Conservation (phyloP, 2,329 filamentous ascomycete genomes). For the Paracorniculantispora psalliotae region DNA sequence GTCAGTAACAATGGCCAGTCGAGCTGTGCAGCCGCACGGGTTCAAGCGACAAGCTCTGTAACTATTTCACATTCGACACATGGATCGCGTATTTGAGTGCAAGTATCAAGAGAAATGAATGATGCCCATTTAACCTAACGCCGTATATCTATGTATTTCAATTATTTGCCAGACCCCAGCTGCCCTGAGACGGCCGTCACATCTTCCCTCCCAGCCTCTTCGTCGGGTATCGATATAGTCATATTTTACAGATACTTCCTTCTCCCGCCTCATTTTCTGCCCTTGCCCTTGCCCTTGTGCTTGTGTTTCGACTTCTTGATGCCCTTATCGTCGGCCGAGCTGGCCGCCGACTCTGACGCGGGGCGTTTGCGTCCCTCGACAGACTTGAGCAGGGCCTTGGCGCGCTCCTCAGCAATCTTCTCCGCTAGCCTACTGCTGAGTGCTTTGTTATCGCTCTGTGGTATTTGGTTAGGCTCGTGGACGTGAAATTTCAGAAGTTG, state of each 20-base stretch:
- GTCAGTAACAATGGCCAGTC: too few species aligned
- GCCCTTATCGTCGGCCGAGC: conserved; percentile 26
- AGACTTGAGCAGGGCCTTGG: conserved; percentile 45
- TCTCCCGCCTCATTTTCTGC: not conserved
- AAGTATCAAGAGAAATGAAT: too few species aligned
- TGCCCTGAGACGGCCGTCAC: not conserved
- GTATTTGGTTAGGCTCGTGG: conserved; percentile 12
- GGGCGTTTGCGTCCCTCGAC: conserved; percentile 42
- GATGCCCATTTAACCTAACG: too few species aligned
- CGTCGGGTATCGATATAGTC: not conserved
- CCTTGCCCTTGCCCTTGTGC: conserved; percentile 24
- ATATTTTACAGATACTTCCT: not conserved
- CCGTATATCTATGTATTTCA: not conserved
- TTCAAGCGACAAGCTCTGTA: too few species aligned
- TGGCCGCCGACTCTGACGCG: conserved; percentile 27
- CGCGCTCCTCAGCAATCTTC: conserved; percentile 52
- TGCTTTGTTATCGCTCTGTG: conserved; percentile 45
- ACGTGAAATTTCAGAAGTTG: not conserved
- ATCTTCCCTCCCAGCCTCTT: not conserved
- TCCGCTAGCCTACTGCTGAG: conserved; percentile 49
- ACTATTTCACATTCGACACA: too few species aligned
- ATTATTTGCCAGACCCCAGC: not conserved
- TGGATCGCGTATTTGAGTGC: too few species aligned
- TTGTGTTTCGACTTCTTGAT: conserved; percentile 23
- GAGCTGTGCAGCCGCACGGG: too few species aligned